phyloP scores from a whole-genome alignment of 139 green algal species.

The Chlorella sorokiniana region DNA sequence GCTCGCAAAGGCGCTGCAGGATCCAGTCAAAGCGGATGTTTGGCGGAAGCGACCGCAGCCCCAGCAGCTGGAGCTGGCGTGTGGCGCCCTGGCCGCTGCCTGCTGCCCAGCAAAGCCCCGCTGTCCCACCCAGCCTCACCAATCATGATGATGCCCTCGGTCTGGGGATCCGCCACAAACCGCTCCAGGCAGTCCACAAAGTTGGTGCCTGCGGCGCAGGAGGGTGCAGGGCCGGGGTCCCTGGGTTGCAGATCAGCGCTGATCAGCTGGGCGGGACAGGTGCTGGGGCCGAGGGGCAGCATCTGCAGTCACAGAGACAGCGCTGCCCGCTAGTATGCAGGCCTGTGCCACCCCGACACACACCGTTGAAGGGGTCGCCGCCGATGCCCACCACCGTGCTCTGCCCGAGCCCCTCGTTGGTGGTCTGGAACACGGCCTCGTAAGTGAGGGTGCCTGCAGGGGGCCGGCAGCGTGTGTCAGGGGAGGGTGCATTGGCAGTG shows the following conservation, averaged over 20 bases:
- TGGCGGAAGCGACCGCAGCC: too few species aligned
- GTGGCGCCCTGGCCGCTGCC: too few species aligned
- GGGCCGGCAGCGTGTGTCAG: not conserved
- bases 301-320: not conserved
- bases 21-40: too few species aligned
- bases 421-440: conserved; percentile 98
- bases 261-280: not conserved
- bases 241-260: not conserved
- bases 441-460: conserved; percentile 94
- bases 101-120: not conserved
- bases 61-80: too few species aligned
- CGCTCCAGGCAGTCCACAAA: conserved; percentile 97
- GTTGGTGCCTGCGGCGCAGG: conserved; percentile 78
- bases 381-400: conserved; percentile 94
- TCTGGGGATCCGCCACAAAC: conserved; percentile 96
- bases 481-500: not conserved
- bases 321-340: not conserved
- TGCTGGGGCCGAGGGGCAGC: not conserved
- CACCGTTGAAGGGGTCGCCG: conserved; percentile 91
- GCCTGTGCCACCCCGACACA: not conserved
- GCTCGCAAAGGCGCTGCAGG: too few species aligned
- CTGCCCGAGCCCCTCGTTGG: conserved; percentile 90
- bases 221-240: not conserved
- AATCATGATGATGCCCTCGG: conserved; percentile 99
- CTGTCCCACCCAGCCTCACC: conserved; percentile 64